Evolutionary conservation across 768 basidiomycete genomes (phyloP).

Genomic region (Terana coerulea): DNA sequence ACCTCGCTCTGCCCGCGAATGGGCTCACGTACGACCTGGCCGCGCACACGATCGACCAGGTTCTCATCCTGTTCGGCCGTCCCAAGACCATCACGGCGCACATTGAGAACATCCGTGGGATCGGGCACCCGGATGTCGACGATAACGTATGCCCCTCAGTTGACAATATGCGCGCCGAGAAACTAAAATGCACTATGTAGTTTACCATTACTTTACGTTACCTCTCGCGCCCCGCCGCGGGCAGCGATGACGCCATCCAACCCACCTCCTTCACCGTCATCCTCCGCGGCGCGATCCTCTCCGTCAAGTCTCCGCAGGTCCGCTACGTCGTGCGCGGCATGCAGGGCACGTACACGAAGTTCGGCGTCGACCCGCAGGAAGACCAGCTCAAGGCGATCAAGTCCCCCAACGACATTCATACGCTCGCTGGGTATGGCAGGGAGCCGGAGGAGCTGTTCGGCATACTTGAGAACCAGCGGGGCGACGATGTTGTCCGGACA

Average conservation of each 20-base stretch:
- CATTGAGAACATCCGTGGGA: conserved; percentile 63
- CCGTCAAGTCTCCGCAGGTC: conserved; percentile 59
- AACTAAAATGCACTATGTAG: conserved; percentile 22
- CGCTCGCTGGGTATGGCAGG: conserved; percentile 46
- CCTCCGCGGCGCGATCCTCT: conserved; percentile 65
- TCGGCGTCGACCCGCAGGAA: conserved; percentile 78
- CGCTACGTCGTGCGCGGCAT: conserved; percentile 73
- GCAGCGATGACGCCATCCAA: conserved; percentile 26
- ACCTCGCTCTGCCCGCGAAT: conserved; percentile 53
- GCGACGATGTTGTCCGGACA: conserved; percentile 34
- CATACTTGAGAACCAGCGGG: conserved; percentile 51
- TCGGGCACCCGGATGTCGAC: conserved; percentile 62
- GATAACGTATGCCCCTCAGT: conserved; percentile 46
- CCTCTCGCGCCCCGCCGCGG: conserved; percentile 14
- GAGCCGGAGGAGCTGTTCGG: conserved; percentile 67
- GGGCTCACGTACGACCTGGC: conserved; percentile 78
- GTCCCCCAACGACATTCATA: conserved; percentile 38
- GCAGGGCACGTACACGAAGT: conserved; percentile 69
- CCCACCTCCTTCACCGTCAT: conserved; percentile 62
- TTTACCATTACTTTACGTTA: conserved; percentile 53
- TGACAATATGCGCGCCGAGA: not conserved
- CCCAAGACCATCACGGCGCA: conserved; percentile 67
- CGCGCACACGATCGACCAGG: conserved; percentile 77
- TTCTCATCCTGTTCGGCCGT: conserved; percentile 69
- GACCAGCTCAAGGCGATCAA: conserved; percentile 62